Percentiles rank a stretch among this genome's conserved stretches.
Evolutionary conservation across 371 early-diverging fungal genomes (phyloP).

Genomic region (Rhizopus arrhizus): DNA sequence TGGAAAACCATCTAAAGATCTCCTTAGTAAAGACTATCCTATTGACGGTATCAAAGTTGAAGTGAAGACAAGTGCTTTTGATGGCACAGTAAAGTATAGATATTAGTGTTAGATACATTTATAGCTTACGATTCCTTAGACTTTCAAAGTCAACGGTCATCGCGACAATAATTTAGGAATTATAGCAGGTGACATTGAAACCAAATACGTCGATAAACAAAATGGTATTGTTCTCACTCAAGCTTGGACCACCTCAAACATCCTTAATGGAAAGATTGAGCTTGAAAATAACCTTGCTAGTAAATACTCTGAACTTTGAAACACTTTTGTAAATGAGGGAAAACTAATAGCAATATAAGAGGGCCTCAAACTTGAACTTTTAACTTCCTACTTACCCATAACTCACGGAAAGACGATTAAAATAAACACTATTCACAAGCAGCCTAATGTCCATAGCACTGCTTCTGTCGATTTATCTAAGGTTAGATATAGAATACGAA

Average conservation of each 20-base stretch:
- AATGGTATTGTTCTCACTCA: constrained; percentile 93
- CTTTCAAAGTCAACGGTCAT: constrained; percentile 92
- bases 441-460: constrained; percentile 53
- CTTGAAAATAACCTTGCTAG: constrained; percentile 91
- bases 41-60: constrained; percentile 93
- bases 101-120: too few relatives aligned
- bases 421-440: constrained; percentile 49
- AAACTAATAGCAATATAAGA: constrained; percentile 11
- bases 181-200: constrained; percentile 94
- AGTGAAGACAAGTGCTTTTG: constrained; percentile 91
- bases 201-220: constrained; percentile 92
- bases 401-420: constrained; percentile 51
- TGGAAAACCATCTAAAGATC: constrained; percentile 93
- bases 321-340: too few relatives aligned
- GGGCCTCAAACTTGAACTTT: constrained; percentile 54
- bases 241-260: constrained; percentile 93
- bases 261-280: constrained; percentile 90
- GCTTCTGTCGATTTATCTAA: constrained; percentile 52
- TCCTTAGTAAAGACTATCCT: constrained; percentile 96
- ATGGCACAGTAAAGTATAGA: constrained; percentile 82
- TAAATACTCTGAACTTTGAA: constrained; percentile 24
- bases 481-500: constrained; percentile 20
- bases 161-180: constrained; percentile 93
- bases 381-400: constrained; percentile 49
- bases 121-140: constrained; percentile 45